Evolutionary conservation across 2,329 filamentous ascomycete species (phyloP), one percentile per base, ranked within the genome.

Genomic region (Furcasterigmium furcatum): DNA sequence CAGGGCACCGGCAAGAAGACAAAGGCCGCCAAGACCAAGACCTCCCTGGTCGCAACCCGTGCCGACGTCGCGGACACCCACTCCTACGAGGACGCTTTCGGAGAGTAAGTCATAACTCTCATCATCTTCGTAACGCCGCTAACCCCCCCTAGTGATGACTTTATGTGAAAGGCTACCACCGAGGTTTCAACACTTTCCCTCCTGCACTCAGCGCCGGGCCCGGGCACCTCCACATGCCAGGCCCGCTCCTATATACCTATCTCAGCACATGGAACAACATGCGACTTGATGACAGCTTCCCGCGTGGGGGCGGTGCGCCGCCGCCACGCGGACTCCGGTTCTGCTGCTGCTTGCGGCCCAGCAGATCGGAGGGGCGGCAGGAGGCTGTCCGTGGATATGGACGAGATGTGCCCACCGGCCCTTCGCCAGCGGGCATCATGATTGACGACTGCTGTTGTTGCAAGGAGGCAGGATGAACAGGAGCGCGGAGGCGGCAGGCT

Each of bases 1-100:
- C 90, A 96, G 54, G 96, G 96, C 77, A 85, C 88, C 45, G 88
- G 86, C 60, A 99, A 97, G 87, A 99, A 97, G 83, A 84, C 77
- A 57, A 97, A 97, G 80, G 91, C 91, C 5, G 87, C 89, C 51
- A 97, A 97, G 83, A 95, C 87, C 32, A 99, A 99, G 83, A 82
- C 88, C 16, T 85, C 82, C 7, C 74, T 97, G 41, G 87, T 88
- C 45, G 83, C 87, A 48, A 72, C 68, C 60, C 72, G 85, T 61
- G 68, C 76, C 57, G 76, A 76, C 52, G 70, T 71, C 41, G 77
- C 83, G 14, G 92, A 97, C 66, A 83, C 81, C n/a, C 80, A 78
- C 46, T 74, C 82, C 40, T 96, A 97, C 60, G 87, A 91, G 45
- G 87, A 89, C 34, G 74, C 65, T 49, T 89, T 89, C 61, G 92